These are phyloP conservation scores for Umbelopsis ramanniana DNA, from an alignment of 192 early-diverging fungal species.

Conservation along the genomic window DNA sequence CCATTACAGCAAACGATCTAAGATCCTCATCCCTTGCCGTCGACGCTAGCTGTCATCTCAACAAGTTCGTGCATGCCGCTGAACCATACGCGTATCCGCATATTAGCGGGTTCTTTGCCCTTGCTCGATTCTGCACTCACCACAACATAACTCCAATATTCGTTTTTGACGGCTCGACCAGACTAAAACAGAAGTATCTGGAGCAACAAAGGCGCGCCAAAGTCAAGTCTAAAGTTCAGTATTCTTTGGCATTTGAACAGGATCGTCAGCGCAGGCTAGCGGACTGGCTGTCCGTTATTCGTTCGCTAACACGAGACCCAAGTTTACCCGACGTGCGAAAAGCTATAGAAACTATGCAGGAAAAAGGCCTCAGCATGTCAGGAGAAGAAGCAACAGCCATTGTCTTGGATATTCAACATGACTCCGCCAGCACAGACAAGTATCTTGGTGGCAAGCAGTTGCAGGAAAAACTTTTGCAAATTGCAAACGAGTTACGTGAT, in stretches of 20 bases:
- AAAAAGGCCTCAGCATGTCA: not conserved
- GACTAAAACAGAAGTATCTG: conserved; percentile 54
- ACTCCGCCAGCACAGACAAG: not conserved
- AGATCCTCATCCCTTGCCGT: conserved; percentile 23
- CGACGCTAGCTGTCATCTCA: conserved; percentile 42
- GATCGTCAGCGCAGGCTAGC: conserved; percentile 40
- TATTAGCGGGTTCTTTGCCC: conserved; percentile 61
- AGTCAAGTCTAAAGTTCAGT: conserved; percentile 34
- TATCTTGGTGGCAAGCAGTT: not conserved
- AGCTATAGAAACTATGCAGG: not conserved
- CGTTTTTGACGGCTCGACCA: conserved; percentile 66
- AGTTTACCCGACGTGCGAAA: not conserved
- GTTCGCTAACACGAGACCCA: conserved; percentile 9
- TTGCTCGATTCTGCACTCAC: conserved; percentile 51
- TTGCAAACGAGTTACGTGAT: conserved; percentile 16
- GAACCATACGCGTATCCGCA: conserved; percentile 51
- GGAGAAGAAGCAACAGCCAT: not conserved
- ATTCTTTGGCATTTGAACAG: conserved; percentile 44
- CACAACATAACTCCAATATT: conserved; percentile 66
- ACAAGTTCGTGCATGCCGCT: conserved; percentile 43
- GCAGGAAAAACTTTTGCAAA: not conserved
- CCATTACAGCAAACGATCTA: conserved; percentile 17
- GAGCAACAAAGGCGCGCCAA: conserved; percentile 46
- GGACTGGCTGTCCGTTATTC: conserved; percentile 15
- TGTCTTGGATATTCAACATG: conserved; percentile 6